Base-by-base conservation (phyloP, 805 yeast species). In the Cyberlindnera mycetangii region DNA sequence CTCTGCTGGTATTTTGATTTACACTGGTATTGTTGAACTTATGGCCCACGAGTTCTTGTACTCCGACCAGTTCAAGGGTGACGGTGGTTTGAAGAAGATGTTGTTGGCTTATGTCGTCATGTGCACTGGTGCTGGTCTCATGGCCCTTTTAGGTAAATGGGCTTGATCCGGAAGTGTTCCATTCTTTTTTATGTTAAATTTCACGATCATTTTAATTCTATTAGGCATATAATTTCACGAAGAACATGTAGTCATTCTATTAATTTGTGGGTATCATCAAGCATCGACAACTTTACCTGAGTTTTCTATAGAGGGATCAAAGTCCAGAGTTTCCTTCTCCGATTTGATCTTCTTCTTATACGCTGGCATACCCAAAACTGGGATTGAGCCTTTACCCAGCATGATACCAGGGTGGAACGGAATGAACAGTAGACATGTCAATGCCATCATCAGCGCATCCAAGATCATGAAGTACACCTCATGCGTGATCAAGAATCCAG, bases 141-240 rank as follows among this genome's bases (percentile, higher is more conserved):
- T 85, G 92, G 89, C 90, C 3, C 64, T 84, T 25, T 67, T 85
- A 48, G 92, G 89, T 49, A 80, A 75, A 58, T 83, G 89, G 87
- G 87, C 86, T 18, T 81, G 57, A 60, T 14, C 8, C 17, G 16
- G 14, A 32, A 19, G 14, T 32, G 24, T 8, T 5, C 19, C 16
- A 19, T 19, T 33, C 7, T 17, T 10, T 17, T 16, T 19, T 20
- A 20, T 33, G 14, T 14, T 5, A 33, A 4, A 33, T 19, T 21
- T 6, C 32, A 11, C 14, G 7, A 28, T 28, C 32, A 15, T 11
- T 28, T n/a, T 28, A n/a, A n/a, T n/a, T n/a, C n/a, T n/a, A n/a
- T n/a, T n/a, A n/a, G n/a, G n/a, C n/a, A n/a, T n/a, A n/a, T n/a
- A n/a, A n/a, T n/a, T n/a, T n/a, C n/a, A n/a, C n/a, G n/a, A n/a